A percentile compares a stretch with the other conserved stretches of the same genome.
phyloP scores from a whole-genome alignment of 2,329 filamentous ascomycete genomes.

The Immersiporthe knoxdaviesiana region DNA sequence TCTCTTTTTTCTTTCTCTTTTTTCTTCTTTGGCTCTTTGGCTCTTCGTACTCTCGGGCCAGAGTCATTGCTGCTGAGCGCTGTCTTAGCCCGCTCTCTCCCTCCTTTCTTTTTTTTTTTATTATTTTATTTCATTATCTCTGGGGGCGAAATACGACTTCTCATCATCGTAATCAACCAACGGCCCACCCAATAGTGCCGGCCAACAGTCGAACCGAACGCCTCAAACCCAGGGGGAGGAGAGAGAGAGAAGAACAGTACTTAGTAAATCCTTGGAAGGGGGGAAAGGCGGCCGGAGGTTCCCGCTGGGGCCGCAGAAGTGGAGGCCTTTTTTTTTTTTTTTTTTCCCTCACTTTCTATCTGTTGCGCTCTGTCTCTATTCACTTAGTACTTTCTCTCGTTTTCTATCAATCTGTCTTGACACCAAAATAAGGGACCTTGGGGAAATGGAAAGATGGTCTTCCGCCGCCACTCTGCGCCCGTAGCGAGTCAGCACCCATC shows the following conservation, averaged over 20 bases:
- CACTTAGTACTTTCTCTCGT: neutral
- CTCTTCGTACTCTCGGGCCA: no score
- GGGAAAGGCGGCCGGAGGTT: neutral
- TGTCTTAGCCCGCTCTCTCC: no score
- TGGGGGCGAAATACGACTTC: neutral
- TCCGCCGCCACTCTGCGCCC: neutral
- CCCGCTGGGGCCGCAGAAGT: neutral
- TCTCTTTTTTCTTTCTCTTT: no score
- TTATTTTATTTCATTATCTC: neutral
- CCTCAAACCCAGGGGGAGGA: neutral
- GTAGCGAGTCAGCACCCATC: neutral
- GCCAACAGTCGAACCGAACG: neutral
- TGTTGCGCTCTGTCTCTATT: neutral
- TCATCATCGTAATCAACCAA: neutral
- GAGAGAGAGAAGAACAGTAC: neutral
- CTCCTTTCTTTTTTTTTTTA: neutral
- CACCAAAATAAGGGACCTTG: no score
- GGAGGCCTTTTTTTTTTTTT: neutral
- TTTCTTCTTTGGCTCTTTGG: no score
- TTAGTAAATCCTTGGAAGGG: no score
- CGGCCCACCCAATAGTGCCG: constrained; percentile 4
- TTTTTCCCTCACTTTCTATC: neutral
- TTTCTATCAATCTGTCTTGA: no score
- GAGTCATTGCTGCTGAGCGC: no score
- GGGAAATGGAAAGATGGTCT: neutral